phyloP scores from a whole-genome alignment of 768 basidiomycete genomes.

The Fistulinella prunicolor region DNA sequence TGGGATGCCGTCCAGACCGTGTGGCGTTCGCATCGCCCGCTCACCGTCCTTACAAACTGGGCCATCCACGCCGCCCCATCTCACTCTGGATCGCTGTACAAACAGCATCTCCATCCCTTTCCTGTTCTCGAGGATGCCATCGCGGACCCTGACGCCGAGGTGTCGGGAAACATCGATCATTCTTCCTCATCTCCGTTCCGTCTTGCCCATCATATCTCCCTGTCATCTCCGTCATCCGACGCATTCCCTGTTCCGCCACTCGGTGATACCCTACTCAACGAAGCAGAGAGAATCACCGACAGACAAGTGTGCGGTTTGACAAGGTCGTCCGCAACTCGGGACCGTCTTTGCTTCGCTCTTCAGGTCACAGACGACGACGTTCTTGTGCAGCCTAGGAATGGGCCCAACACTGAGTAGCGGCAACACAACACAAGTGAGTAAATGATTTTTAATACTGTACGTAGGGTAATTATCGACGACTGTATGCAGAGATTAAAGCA shows the following conservation, averaged over 20 bases:
- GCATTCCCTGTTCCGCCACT: constrained; percentile 13
- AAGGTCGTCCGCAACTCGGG: constrained; percentile 25
- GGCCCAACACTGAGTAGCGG: too few relatives aligned
- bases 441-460: constrained; percentile 12
- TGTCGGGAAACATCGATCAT: constrained; percentile 6
- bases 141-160: constrained; percentile 16
- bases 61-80: constrained; percentile 36
- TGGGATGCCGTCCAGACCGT: constrained; percentile 47
- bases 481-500: constrained; percentile 9
- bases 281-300: constrained; percentile 17
- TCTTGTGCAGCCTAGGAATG: constrained; percentile 1
- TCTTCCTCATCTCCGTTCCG: constrained; percentile 25
- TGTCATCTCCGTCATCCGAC: constrained; percentile 26
- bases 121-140: constrained; percentile 28
- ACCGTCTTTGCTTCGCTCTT: constrained; percentile 20
- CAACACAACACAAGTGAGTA: background rate
- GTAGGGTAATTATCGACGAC: constrained; percentile 18
- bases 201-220: constrained; percentile 41
- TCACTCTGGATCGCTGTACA: constrained; percentile 36
- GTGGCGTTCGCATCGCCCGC: constrained; percentile 45
- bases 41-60: constrained; percentile 64
- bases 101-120: constrained; percentile 51
- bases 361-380: constrained; percentile 22
- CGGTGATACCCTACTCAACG: constrained; percentile 14
- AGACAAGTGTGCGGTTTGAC: constrained; percentile 27